Evolutionary conservation across 192 early-diverging fungal genomes (phyloP).

Genomic region (Coemansia sp.): DNA sequence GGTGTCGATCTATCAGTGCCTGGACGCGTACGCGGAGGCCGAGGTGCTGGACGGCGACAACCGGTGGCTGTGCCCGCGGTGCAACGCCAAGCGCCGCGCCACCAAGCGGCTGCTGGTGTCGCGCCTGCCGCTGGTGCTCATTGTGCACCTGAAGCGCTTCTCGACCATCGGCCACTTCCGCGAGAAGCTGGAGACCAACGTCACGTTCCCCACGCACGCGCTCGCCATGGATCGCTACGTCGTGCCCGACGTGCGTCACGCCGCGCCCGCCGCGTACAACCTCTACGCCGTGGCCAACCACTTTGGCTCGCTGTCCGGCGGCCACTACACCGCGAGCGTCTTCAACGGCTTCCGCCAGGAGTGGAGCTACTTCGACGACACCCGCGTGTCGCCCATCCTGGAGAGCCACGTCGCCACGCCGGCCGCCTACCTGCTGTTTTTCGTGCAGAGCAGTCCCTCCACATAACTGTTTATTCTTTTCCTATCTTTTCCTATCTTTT

Average conservation of each 20-base stretch:
- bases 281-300: constrained; percentile 83
- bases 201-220: constrained; percentile 72
- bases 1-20: constrained; percentile 84
- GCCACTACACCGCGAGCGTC: constrained; percentile 75
- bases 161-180: constrained; percentile 88
- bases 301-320: constrained; percentile 68
- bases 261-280: constrained; percentile 56
- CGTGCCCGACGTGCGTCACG: constrained; percentile 1
- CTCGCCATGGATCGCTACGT: constrained; percentile 61
- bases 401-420: constrained; percentile 36
- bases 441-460: constrained; percentile 22
- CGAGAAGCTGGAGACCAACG: constrained; percentile 84
- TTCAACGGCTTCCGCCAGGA: constrained; percentile 56
- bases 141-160: constrained; percentile 94
- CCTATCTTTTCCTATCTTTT: not conserved
- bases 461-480: not conserved
- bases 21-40: constrained; percentile 76
- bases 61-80: constrained; percentile 84
- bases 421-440: constrained; percentile 47
- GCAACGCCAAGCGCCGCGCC: constrained; percentile 67
- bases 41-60: constrained; percentile 90
- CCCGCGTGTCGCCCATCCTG: constrained; percentile 50
- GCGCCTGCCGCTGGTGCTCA: constrained; percentile 78
- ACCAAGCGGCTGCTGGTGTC: constrained; percentile 77
- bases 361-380: constrained; percentile 89